These are phyloP conservation scores for Gyromitra esculenta DNA, from an alignment of 2,329 filamentous ascomycete species.

Conservation along the genomic window DNA sequence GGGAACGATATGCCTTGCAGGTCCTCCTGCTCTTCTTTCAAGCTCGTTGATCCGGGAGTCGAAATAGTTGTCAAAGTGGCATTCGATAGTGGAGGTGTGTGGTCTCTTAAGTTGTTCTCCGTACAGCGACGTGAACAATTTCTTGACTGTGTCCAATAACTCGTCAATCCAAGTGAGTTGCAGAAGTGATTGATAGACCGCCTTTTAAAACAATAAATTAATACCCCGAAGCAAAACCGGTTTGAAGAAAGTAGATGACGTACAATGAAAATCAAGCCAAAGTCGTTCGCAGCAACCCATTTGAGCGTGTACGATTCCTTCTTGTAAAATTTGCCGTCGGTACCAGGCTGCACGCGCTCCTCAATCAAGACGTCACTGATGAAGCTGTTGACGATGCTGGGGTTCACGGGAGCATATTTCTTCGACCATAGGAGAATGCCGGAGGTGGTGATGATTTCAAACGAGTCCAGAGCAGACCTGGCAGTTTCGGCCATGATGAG, in stretches of 20 bases:
- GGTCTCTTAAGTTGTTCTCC: slow-evolving; percentile 84
- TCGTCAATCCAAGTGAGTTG: slow-evolving; percentile 98
- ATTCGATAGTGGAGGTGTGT: slow-evolving; percentile 80
- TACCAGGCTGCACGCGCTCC: slow-evolving; percentile 75
- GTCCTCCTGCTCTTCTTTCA: slow-evolving; percentile 66
- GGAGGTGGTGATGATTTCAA: slow-evolving; percentile 94
- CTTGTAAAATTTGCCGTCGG: slow-evolving; percentile 75
- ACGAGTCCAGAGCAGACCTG: slow-evolving; percentile 75
- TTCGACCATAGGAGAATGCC: slow-evolving; percentile 97
- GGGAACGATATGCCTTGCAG: slow-evolving; percentile 19
- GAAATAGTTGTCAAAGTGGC: slow-evolving; percentile 91
- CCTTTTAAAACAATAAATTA: slow-evolving; percentile 66
- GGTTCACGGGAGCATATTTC: slow-evolving; percentile 80
- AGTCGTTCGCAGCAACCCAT: slow-evolving; percentile 91
- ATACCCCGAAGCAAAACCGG: slow-evolving; percentile 27
- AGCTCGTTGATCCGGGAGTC: slow-evolving; percentile 90
- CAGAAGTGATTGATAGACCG: slow-evolving; percentile 93
- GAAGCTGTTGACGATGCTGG: slow-evolving; percentile 88
- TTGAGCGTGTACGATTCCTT: slow-evolving; percentile 94
- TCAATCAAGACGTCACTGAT: slow-evolving; percentile 98
- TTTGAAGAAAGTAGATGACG: slow-evolving; percentile 58
- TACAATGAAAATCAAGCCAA: slow-evolving; percentile 95
- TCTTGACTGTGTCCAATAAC: slow-evolving; percentile 92
- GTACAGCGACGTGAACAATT: slow-evolving; percentile 90
- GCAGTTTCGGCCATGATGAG: slow-evolving; percentile 46